Conservation (phyloP, 805 yeast species). For the Phaffomyces opuntiae region DNA sequence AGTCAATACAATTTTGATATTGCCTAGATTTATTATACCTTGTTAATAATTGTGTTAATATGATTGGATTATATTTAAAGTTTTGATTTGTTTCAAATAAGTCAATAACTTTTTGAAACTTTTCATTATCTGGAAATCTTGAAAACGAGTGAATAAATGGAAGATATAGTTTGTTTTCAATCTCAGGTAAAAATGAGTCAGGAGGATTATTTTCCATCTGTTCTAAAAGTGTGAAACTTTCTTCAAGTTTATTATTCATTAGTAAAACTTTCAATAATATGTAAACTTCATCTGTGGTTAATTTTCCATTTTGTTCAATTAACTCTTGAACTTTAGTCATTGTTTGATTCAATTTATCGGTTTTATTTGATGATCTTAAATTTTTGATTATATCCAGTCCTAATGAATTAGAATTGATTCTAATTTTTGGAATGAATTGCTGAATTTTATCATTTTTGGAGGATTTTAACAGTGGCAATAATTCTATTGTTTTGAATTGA, state of each 20-base stretch:
- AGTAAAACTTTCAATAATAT: constrained; percentile 23
- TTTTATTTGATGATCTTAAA: constrained; percentile 2
- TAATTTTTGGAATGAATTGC: neutral
- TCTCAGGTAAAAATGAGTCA: constrained; percentile 26
- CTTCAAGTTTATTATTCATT: constrained; percentile 14
- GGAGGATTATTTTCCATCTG: constrained; percentile 24
- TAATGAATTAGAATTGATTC: neutral
- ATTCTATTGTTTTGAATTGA: neutral
- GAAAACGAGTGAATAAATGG: constrained; percentile 31
- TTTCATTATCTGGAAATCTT: constrained; percentile 17
- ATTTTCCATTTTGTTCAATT: constrained; percentile 6
- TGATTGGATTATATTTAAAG: constrained; percentile 26
- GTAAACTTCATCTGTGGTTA: constrained; percentile 21
- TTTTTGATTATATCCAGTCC: neutral
- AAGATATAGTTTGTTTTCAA: constrained; percentile 35
- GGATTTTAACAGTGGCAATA: neutral
- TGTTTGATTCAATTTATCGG: constrained; percentile 7
- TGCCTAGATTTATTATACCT: constrained; percentile 25
- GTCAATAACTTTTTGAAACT: constrained; percentile 25
- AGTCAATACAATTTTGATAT: constrained; percentile 25
- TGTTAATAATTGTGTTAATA: constrained; percentile 32
- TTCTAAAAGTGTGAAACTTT: constrained; percentile 28
- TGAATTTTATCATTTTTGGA: neutral
- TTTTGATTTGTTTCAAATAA: constrained; percentile 21
- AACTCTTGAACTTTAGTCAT: constrained; percentile 9